Base-by-base conservation (phyloP, 768 basidiomycete genomes). In the Panaeolus cyanescens region DNA sequence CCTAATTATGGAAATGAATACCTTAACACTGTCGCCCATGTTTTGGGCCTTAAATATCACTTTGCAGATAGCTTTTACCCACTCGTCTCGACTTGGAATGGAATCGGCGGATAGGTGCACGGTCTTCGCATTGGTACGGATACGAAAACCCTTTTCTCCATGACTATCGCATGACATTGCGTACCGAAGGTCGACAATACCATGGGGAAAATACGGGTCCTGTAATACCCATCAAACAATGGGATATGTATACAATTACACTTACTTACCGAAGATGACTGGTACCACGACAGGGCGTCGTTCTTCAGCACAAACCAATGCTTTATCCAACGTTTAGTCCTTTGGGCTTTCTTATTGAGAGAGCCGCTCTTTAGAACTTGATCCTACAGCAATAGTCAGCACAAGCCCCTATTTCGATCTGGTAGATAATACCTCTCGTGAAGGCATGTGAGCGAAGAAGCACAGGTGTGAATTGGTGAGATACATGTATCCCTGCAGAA, bases 171-270 rank as follows among this genome's bases (percentile, higher is more conserved):
- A 97, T 22, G 91, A 85, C 45, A 93, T 90, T 6, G 92, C 91
- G 74, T 99, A 99, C 62, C 95, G 92, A 32, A 99, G 77, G 68
- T 97, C 95, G n/a, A 96, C 83, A 59, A 98, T 95, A 25, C 95
- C 97, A 65, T 95, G 92, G 10, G 96, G 93, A 73, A 99, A 99
- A 75, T 99, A 99, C 1, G 96, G 96, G 68, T 99, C 95, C 95
- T 96, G 62, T 25, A 32, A 30, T 25, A 57, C 33, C 31, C 55
- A 61, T 17, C 60, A 15, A 39, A 6, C 55, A 39, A 12, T 30
- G 36, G 6, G 7, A 5, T 22, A 5, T 22, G 8, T 20, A 12
- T 9, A 53, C 28, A 58, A 25, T 60, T 57, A 54, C 25, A 55
- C 20, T 36, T 42, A 72, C 80, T 78, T 74, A 95, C 95, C 59